Conservation (phyloP, 2,329 filamentous ascomycete species). For the Aspergillus aculeatinus region DNA sequence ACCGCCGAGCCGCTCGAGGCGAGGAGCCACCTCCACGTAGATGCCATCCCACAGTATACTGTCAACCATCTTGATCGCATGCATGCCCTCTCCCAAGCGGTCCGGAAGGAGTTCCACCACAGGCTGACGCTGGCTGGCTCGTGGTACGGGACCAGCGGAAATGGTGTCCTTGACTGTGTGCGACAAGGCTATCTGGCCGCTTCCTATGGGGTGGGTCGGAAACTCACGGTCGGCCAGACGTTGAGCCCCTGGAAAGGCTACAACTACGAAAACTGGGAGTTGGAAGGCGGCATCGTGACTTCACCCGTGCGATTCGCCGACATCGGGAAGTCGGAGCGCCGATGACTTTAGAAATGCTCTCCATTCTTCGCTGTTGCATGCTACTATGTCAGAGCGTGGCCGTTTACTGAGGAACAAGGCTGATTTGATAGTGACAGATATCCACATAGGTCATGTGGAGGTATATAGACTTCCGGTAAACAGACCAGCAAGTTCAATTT, state of each 20-base stretch:
- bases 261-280: conserved; percentile 25
- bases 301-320: conserved; percentile 25
- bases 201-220: conserved; percentile 38
- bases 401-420: background rate
- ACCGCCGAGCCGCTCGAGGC: conserved; percentile 60
- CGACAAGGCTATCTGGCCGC: conserved; percentile 57
- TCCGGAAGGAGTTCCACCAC: conserved; percentile 59
- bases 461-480: background rate
- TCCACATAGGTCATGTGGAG: background rate
- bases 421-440: background rate
- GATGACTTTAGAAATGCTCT: conserved; percentile 5
- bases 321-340: conserved; percentile 9
- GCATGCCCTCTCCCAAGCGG: conserved; percentile 54
- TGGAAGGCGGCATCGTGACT: conserved; percentile 33
- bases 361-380: background rate
- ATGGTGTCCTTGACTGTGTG: conserved; percentile 57
- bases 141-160: conserved; percentile 47
- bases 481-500: background rate
- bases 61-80: conserved; percentile 72
- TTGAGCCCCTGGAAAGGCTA: conserved; percentile 23
- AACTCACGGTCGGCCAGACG: conserved; percentile 17
- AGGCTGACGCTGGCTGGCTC: conserved; percentile 63
- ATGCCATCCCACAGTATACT: conserved; percentile 88
- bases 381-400: background rate
- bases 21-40: conserved; percentile 59